Conservation (phyloP, 805 yeast species). For the Brettanomyces naardenensis region DNA sequence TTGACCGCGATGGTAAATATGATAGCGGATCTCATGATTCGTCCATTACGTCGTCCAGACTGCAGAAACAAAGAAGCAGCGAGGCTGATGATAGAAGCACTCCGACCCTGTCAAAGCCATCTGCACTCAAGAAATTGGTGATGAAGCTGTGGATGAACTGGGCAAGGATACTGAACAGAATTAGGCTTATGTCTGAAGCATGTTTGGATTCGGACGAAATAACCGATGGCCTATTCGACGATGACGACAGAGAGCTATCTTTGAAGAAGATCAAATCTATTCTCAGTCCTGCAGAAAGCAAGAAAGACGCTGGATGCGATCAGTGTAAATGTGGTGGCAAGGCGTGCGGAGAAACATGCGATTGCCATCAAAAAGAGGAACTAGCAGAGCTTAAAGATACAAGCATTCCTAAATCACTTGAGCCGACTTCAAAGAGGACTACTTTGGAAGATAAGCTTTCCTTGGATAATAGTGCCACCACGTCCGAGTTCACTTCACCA, state of each 20-base stretch:
- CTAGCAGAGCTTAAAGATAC: neutral
- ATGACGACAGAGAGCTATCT: conserved; percentile 4
- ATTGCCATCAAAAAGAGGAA: neutral
- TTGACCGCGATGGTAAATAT: too few species aligned
- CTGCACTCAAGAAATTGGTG: neutral
- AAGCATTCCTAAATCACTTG: neutral
- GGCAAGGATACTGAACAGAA: conserved; percentile 26
- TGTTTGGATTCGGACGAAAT: conserved; percentile 41
- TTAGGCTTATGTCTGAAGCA: conserved; percentile 34
- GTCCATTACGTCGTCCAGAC: too few species aligned
- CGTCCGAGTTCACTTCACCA: conserved; percentile 1
- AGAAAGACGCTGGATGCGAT: conserved; percentile 1
- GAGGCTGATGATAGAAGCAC: too few species aligned
- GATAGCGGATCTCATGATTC: too few species aligned
- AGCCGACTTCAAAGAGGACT: neutral
- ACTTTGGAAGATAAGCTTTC: conserved; percentile 7
- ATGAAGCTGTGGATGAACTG: conserved; percentile 32
- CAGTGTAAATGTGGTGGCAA: neutral
- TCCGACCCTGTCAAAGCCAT: too few species aligned
- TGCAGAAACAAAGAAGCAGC: too few species aligned
- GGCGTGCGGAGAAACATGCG: neutral
- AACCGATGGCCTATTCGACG: conserved; percentile 40
- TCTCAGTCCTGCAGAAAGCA: conserved; percentile 2
- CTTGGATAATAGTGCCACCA: conserved; percentile 2
- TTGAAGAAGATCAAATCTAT: neutral